Conservation (phyloP, 176 grass and related monocot species). For the Sorghum bicolor region DNA sequence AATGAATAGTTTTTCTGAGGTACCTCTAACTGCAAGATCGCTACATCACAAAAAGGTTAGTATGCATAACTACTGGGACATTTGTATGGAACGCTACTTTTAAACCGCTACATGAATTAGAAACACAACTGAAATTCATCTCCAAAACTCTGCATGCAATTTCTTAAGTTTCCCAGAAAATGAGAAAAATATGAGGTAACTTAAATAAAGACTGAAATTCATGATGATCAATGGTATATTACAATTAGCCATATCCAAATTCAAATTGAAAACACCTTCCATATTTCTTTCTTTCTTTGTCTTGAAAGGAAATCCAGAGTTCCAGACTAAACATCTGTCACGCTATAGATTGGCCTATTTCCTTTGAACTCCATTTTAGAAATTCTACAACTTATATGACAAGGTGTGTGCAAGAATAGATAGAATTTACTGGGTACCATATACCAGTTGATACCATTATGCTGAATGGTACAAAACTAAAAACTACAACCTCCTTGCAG, state of each 20-base stretch:
- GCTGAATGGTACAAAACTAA: not conserved
- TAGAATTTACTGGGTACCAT: not conserved
- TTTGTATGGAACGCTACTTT: not conserved
- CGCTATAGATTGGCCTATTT: not conserved
- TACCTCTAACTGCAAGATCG: conserved; percentile 69
- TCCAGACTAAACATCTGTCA: not conserved
- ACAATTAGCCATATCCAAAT: not conserved
- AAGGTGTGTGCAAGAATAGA: not conserved
- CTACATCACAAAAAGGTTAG: conserved; percentile 38
- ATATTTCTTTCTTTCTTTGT: not conserved
- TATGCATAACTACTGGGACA: conserved; percentile 11
- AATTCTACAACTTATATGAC: not conserved
- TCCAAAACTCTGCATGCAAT: not conserved
- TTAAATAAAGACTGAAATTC: not conserved
- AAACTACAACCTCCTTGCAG: not conserved
- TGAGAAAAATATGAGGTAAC: not conserved
- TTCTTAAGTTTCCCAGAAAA: not conserved
- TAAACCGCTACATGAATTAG: not conserved
- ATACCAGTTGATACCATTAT: not conserved
- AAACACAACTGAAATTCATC: not conserved
- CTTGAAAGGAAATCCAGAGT: not conserved
- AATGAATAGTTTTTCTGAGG: conserved; percentile 79
- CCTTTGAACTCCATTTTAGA: not conserved
- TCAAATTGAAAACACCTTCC: not conserved
- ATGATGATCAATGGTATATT: not conserved